Percentiles rank a stretch among this genome's conserved stretches.
Evolutionary conservation across 2,329 filamentous ascomycete species (phyloP).

Genomic region (Paecilomyces dactylethromorphus): DNA sequence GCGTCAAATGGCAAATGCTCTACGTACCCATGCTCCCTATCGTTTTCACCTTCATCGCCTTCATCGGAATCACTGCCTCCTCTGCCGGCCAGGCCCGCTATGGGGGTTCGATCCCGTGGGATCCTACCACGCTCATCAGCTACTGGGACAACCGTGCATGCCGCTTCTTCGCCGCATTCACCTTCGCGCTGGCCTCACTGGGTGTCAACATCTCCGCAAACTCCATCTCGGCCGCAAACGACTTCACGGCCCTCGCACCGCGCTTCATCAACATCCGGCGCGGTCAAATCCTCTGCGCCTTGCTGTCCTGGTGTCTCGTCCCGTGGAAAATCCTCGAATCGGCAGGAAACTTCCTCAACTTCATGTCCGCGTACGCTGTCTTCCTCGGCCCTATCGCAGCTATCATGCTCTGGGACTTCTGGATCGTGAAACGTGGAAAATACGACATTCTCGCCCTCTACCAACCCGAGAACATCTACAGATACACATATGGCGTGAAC

Average conservation of each 20-base stretch:
- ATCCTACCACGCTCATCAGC: slow-evolving; percentile 35
- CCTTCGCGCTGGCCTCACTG: slow-evolving; percentile 48
- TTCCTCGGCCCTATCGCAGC: slow-evolving; percentile 60
- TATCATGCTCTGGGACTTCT: slow-evolving; percentile 56
- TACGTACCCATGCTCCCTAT: slow-evolving; percentile 47
- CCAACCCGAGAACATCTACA: slow-evolving; percentile 42
- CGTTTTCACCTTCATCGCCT: slow-evolving; percentile 48
- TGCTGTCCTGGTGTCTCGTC: slow-evolving; percentile 54
- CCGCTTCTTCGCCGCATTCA: slow-evolving; percentile 46
- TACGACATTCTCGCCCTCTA: slow-evolving; percentile 50
- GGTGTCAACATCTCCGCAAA: slow-evolving; percentile 49
- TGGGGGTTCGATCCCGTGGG: slow-evolving; percentile 34
- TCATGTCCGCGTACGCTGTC: slow-evolving; percentile 60
- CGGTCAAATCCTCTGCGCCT: slow-evolving; percentile 49
- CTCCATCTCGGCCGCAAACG: slow-evolving; percentile 49
- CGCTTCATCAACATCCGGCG: slow-evolving; percentile 51
- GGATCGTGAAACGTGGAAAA: slow-evolving; percentile 46
- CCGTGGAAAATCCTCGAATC: slow-evolving; percentile 61
- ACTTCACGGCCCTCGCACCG: slow-evolving; percentile 50
- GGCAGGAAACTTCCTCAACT: slow-evolving; percentile 54
- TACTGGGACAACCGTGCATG: slow-evolving; percentile 34
- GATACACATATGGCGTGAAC: slow-evolving; percentile 48
- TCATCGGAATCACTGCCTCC: slow-evolving; percentile 39
- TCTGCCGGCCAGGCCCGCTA: slow-evolving; percentile 34
- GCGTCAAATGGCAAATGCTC: slow-evolving; percentile 43